Conservation (phyloP, 495 filamentous ascomycete genomes). For the Jackrogersella minutella region DNA sequence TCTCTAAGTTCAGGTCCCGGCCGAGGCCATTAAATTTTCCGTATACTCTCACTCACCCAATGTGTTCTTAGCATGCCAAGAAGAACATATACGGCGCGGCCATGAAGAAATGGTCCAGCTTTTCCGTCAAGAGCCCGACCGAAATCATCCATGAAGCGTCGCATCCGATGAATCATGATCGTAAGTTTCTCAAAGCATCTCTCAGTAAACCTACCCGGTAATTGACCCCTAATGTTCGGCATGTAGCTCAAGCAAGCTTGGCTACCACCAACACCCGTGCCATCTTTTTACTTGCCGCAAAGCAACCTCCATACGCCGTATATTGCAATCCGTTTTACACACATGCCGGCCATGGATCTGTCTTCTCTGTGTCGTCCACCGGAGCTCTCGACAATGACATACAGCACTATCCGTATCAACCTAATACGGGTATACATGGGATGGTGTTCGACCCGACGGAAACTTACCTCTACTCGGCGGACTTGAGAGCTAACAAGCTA, state of each 20-base stretch:
- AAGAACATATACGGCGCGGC: constrained; percentile 86
- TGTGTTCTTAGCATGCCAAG: constrained; percentile 65
- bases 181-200: constrained; percentile 47
- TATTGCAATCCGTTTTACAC: constrained; percentile 91
- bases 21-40: not conserved
- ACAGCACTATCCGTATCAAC: constrained; percentile 79
- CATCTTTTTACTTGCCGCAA: constrained; percentile 83
- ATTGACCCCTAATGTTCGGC: constrained; percentile 25
- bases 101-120: constrained; percentile 90
- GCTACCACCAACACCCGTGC: constrained; percentile 80
- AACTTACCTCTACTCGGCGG: constrained; percentile 85
- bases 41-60: constrained; percentile 45
- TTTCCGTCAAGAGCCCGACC: constrained; percentile 75
- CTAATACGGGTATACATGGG: constrained; percentile 81
- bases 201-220: constrained; percentile 2
- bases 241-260: constrained; percentile 69
- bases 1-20: too few relatives aligned
- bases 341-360: constrained; percentile 78
- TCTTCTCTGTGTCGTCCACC: constrained; percentile 71
- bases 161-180: constrained; percentile 67
- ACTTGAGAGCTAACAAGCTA: constrained; percentile 83
- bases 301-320: constrained; percentile 77
- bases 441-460: constrained; percentile 89
- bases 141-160: constrained; percentile 80
- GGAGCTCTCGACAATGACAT: constrained; percentile 72